Evolutionary conservation across 2,329 filamentous ascomycete species (phyloP), one percentile per base, ranked within the genome.

Genomic region (Lomentospora prolificans): DNA sequence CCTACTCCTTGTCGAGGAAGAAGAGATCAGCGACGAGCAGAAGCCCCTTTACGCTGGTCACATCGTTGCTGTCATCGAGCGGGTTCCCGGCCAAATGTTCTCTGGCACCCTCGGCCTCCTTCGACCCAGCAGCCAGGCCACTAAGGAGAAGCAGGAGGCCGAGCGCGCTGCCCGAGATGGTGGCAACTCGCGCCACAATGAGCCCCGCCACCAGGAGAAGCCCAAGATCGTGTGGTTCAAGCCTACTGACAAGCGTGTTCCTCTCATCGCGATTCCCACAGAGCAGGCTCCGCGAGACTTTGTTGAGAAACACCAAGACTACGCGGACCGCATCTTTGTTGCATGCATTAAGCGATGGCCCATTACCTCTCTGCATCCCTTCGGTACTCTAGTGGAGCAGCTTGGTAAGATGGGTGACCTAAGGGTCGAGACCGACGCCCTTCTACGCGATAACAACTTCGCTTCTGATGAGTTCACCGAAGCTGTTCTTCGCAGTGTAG

Each of bases 211-310:
- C 55, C 90, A 95, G 68, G 94, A 99, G 61, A 96, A 96, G 74
- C 94, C 94, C 60, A 99, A 99, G 84, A 99, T 99, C 72, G 94
- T 99, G 44, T 99, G 94, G 94, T 99, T 99, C 77, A 99, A 99
- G 78, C 94, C 94, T 57, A 99, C 94, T 1, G 94, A 99, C 74
- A 97, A 99, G 81, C 90, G 94, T 67, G 94, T 99, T 51, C 94
- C 94, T 52, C 78, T 99, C 61, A 99, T 99, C 70, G 94, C 94
- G 55, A 99, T 99, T 61, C 94, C 94, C 1, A 99, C 94, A 3
- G 94, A 99, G 70, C 94, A 99, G 73, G 94, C 94, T 7, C 94
- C 94, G 19, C 87, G 90, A 33, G 94, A 97, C 72, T 99, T 99
- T 65, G 94, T 99, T 27, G 94, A 99, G 76, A 96, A 94, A 72